Evolutionary conservation across 1,284 basidiomycete genomes (phyloP), one percentile per base, ranked within the genome.

Genomic region (Irpex sp.): DNA sequence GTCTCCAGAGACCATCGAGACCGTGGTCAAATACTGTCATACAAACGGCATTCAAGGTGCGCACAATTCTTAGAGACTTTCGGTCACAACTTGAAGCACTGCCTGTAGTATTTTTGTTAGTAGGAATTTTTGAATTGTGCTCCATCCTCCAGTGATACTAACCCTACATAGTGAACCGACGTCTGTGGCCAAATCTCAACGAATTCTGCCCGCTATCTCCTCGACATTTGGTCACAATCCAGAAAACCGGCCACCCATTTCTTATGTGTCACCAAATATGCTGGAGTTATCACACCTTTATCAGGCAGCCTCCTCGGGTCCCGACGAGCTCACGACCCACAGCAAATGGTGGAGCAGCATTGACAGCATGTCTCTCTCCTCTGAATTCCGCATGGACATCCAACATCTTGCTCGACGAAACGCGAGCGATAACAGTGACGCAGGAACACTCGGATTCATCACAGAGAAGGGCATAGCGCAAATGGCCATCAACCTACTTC

Each of bases 241-340:
- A 26, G 26, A 26, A 4, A 64, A 65, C 11, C 70, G 68, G 49
- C 72, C 87, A 2, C 83, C 85, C 2, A 78, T 95, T 47, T 78
- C 87, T 3, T 92, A 87, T 68, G 81, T 87, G 48, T 89, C 93
- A 0, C 94, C 95, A 0, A 97, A 97, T 75, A 72, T 88, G 13
- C 76, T 91, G 31, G 95, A 97, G 74, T 82, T 97, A 17, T 75
- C 79, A 13, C 81, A 85, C 11, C 77, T 97, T 62, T 91, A 91
- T 73, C 77, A 80, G 13, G 76, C 80, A 63, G 82, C 82, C 1
- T 75, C 76, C 54, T 74, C 78, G 4, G 82, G 84, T 17, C 73
- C 77, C 2, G 74, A 76, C 34, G 79, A 82, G 63, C 76, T 89
- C 5, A 83, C 82, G 58, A 78, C 82, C 3, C 80, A 83, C 65